These are phyloP conservation scores for Erodium maritimum DNA, from an alignment of 345 rosid genomes.

Conservation along the genomic window DNA sequence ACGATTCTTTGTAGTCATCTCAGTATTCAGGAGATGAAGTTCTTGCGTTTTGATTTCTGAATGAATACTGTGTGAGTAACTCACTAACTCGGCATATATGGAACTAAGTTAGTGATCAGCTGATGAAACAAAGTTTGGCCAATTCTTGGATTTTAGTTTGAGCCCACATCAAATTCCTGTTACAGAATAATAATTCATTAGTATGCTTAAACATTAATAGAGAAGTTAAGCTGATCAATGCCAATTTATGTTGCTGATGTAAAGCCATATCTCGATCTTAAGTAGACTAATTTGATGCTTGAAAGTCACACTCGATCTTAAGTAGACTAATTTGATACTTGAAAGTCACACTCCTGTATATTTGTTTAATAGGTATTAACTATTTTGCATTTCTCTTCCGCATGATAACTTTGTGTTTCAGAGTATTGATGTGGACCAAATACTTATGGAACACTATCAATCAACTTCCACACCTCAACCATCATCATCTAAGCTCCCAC, in stretches of 20 bases:
- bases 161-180: background rate
- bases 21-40: too few species aligned
- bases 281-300: background rate
- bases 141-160: background rate
- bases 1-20: background rate
- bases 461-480: slow-evolving; percentile 65
- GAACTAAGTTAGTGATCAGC: background rate
- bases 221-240: background rate
- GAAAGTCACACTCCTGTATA: slow-evolving; percentile 4
- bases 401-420: slow-evolving; percentile 23
- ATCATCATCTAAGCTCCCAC: slow-evolving; percentile 39
- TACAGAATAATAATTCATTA: background rate
- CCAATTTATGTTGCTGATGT: background rate
- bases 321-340: background rate
- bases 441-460: slow-evolving; percentile 76
- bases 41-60: too few species aligned
- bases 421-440: slow-evolving; percentile 89
- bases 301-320: slow-evolving; percentile 1
- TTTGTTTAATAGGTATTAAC: background rate
- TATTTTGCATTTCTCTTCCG: slow-evolving; percentile 6
- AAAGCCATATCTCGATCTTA: background rate
- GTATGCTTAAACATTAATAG: background rate
- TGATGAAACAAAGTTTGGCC: background rate
- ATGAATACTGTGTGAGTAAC: too few species aligned
- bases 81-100: too few species aligned